Percentiles rank a stretch among this genome's conserved stretches.
phyloP scores from a whole-genome alignment of 306 rosid species.

The Pachyrhizus erosus region DNA sequence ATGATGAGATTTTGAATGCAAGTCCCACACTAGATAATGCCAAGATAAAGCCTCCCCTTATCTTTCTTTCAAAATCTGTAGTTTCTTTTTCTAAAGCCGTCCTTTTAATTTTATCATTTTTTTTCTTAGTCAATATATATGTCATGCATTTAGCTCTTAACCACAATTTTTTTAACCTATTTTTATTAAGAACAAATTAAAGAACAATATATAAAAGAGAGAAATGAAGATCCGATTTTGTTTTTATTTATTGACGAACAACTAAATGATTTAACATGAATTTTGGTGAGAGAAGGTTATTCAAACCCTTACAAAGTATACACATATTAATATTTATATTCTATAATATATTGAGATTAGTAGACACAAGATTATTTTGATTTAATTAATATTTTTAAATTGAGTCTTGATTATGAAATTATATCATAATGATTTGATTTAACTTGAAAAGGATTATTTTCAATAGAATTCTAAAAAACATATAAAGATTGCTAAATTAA shows the following conservation, averaged over 20 bases:
- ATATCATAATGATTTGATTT: no score
- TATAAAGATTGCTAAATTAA: not conserved
- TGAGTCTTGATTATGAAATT: no score
- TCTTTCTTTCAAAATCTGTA: constrained; percentile 17
- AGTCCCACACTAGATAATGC: constrained; percentile 45
- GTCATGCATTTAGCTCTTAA: not conserved
- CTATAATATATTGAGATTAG: no score
- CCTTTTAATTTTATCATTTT: not conserved
- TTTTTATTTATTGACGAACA: not conserved
- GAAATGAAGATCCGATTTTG: not conserved
- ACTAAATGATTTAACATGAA: not conserved
- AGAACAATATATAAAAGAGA: not conserved
- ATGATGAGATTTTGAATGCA: constrained; percentile 23
- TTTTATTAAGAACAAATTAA: not conserved
- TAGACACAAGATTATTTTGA: no score
- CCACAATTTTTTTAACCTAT: not conserved
- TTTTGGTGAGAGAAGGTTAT: not conserved
- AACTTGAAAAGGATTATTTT: no score
- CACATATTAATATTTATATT: not conserved
- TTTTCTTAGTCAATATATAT: not conserved
- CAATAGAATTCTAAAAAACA: no score
- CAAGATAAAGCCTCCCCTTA: constrained; percentile 26
- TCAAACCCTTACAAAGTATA: not conserved
- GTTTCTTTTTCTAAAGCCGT: constrained; percentile 13
- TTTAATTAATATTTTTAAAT: no score